These are phyloP conservation scores for Mycena vulgaris DNA, from an alignment of 768 basidiomycete genomes.

Conservation along the genomic window DNA sequence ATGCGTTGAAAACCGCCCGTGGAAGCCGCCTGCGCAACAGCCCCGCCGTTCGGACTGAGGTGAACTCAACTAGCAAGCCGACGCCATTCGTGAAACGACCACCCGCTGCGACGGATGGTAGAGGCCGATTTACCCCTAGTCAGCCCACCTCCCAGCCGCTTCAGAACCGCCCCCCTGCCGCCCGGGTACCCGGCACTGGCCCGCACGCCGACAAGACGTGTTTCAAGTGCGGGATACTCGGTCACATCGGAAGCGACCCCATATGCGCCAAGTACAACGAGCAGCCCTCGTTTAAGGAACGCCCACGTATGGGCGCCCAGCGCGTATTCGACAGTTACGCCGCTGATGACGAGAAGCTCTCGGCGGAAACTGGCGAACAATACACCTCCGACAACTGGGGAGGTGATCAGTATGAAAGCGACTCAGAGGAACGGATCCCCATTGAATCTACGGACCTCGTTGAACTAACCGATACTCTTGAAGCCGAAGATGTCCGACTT, in stretches of 20 bases:
- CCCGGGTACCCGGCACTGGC: background rate
- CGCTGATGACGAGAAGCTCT: background rate
- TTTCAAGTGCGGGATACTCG: background rate
- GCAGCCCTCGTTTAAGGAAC: background rate
- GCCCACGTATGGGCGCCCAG: background rate
- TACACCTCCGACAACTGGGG: background rate
- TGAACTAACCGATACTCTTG: background rate
- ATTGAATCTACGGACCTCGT: background rate
- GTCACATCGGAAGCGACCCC: background rate
- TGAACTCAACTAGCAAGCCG: background rate
- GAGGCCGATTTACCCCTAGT: no score
- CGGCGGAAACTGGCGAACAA: background rate
- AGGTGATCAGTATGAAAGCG: background rate
- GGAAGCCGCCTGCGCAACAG: background rate
- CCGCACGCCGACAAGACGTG: background rate
- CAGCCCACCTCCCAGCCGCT: background rate
- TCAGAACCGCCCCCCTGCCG: background rate
- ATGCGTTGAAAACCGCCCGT: background rate
- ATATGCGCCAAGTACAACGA: background rate
- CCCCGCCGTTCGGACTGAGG: no score
- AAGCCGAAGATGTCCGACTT: background rate
- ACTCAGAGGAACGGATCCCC: background rate
- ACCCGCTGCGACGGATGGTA: background rate
- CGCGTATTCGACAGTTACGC: background rate
- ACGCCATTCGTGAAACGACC: background rate